Base-by-base conservation (phyloP, 306 rosid species). In the Morella rubra region DNA sequence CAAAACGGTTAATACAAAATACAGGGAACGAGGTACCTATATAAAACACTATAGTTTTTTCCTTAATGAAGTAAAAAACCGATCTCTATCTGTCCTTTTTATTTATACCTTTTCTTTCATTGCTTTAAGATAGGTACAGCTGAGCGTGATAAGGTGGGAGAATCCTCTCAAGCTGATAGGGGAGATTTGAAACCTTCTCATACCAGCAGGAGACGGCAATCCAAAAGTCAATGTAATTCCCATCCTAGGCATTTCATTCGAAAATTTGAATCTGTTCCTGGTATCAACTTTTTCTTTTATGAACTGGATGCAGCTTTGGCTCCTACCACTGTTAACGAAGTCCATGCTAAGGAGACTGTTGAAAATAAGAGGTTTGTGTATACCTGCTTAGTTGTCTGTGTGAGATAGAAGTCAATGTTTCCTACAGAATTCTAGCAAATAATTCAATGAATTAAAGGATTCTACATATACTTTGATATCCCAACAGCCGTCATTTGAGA, bases 221-320 rank as follows among this genome's bases (percentile, higher is more conserved):
- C 90, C 52, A 87, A 77, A 72, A 50, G 66, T 52, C 90, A 69
- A 79, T 79, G 97, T 95, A 88, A 82, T 59, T 76, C 75, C 49
- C 56, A 73, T 72, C 32, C 74, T 59, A 40, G 50, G 68, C 65
- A 76, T 71, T 76, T 40, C 71, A 42, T 78, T 41, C 60, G 24
- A 27, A 24, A 6, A 45, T 44, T 59, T 22, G 16, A 44, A 9
- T 40, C 47, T 77, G 55, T 27, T n/a, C 18, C 14, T 44, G 67
- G 50, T 74, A 56, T 79, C 72, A 70, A 66, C 76, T 50, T n/a
- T 41, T 71, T 76, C 77, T 47, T 76, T 65, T 64, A 6, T 77
- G 77, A 79, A 46, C 66, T 77, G 72, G 51, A 54, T 85, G 95
- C 90, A 94, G 97, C 89, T 75, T 72, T 84, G 65, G 89, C 65